Evolutionary conservation across 2,329 filamentous ascomycete species (phyloP).

Genomic region (Botryotinia narcissicola): DNA sequence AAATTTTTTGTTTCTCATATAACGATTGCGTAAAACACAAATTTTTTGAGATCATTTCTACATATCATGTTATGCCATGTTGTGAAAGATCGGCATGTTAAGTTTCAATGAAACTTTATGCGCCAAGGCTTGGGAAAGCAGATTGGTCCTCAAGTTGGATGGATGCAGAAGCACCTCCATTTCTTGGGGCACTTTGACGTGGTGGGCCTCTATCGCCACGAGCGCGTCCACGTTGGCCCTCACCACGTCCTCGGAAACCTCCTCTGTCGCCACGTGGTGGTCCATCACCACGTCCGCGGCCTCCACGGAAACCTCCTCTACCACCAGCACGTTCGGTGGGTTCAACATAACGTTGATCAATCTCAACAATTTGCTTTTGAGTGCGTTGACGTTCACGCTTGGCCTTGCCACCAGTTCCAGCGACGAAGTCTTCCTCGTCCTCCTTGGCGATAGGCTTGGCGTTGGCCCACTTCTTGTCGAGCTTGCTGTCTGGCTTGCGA

Average conservation of each 20-base stretch:
- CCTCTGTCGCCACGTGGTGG: conserved; percentile 45
- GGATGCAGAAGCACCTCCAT: conserved; percentile 35
- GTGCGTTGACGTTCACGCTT: conserved; percentile 86
- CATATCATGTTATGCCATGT: conserved; percentile 23
- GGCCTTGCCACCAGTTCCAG: conserved; percentile 71
- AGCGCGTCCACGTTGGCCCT: conserved; percentile 50
- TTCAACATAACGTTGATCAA: conserved; percentile 81
- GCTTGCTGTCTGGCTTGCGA: conserved; percentile 84
- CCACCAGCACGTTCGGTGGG: conserved; percentile 57
- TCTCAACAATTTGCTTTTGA: conserved; percentile 85
- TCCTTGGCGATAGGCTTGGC: conserved; percentile 71
- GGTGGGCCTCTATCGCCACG: conserved; percentile 46
- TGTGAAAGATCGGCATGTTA: conserved; percentile 25
- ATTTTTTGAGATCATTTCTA: conserved; percentile 20
- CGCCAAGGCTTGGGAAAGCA: conserved; percentile 54
- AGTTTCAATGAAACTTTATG: conserved; percentile 33
- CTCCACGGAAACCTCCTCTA: conserved; percentile 52
- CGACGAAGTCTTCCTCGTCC: conserved; percentile 71
- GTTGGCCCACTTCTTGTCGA: conserved; percentile 88
- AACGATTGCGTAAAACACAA: conserved; percentile 19
- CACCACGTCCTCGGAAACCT: conserved; percentile 46
- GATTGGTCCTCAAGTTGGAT: conserved; percentile 50
- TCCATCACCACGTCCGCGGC: conserved; percentile 51
- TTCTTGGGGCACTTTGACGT: conserved; percentile 40
- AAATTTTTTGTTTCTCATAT: conserved; percentile 19